Percentiles rank a stretch among this genome's conserved stretches.
phyloP scores from a whole-genome alignment of 2,329 filamentous ascomycete genomes.

The Tolypocladium inflatum region DNA sequence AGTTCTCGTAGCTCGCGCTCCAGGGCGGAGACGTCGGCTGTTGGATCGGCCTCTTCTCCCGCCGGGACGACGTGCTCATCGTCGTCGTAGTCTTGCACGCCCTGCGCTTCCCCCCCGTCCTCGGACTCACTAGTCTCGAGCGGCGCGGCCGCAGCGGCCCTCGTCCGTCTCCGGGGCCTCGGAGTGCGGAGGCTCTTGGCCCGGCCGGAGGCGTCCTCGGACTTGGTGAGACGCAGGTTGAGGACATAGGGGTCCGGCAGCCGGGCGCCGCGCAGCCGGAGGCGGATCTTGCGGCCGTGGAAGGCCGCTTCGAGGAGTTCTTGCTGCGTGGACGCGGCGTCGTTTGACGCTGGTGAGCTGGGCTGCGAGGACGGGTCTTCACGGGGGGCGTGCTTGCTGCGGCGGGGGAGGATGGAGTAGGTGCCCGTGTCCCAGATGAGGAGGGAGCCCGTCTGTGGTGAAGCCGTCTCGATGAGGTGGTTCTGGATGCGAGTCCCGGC shows the following conservation, averaged over 20 bases:
- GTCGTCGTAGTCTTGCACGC: constrained; percentile 3
- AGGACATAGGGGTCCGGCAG: constrained; percentile 45
- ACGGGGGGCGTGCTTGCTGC: constrained; percentile 20
- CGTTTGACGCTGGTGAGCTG: constrained; percentile 9
- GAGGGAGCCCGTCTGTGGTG: constrained; percentile 43
- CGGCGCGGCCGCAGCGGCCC: constrained; percentile 2
- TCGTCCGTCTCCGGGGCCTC: neutral
- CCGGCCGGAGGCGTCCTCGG: constrained; percentile 27
- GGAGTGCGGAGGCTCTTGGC: constrained; percentile 9
- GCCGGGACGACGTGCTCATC: constrained; percentile 10
- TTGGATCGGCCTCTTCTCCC: constrained; percentile 5
- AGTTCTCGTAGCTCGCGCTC: constrained; percentile 33
- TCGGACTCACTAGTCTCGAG: constrained; percentile 15
- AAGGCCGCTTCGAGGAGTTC: constrained; percentile 43
- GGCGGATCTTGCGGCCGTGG: constrained; percentile 43
- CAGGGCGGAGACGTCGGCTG: constrained; percentile 19
- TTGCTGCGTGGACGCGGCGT: constrained; percentile 24
- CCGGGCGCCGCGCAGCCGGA: constrained; percentile 43
- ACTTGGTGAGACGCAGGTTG: constrained; percentile 40
- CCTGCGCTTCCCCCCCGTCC: constrained; percentile 5
- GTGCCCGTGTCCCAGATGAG: constrained; percentile 55
- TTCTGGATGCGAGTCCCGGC: constrained; percentile 31
- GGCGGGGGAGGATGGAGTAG: constrained; percentile 42
- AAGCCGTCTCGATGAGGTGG: constrained; percentile 51
- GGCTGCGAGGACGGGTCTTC: constrained; percentile 20